Conservation (phyloP, 176 grass and related monocot genomes). For the Tuctoria greenei region DNA sequence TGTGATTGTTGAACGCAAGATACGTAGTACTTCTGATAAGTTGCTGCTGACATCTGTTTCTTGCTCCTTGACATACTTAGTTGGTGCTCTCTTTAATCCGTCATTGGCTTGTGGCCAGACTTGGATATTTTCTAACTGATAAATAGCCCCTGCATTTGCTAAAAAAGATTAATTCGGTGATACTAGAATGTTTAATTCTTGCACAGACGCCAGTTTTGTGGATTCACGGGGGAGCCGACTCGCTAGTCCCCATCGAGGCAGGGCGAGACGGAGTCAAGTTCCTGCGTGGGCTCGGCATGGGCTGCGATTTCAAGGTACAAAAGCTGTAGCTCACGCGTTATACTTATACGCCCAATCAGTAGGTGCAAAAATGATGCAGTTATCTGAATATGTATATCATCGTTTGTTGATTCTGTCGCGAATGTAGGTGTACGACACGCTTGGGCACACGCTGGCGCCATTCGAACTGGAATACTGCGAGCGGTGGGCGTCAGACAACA, state of each 20-base stretch:
- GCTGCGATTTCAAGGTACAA: slow-evolving; percentile 38
- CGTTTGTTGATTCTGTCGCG: not conserved
- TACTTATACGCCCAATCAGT: not conserved
- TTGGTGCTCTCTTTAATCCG: not conserved
- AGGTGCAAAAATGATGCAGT: not conserved
- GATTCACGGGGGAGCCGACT: slow-evolving; percentile 36
- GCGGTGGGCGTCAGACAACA: slow-evolving; percentile 3
- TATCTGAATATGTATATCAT: not conserved
- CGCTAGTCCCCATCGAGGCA: slow-evolving; percentile 24
- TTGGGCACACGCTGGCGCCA: slow-evolving; percentile 31
- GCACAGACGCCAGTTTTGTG: slow-evolving; percentile 43
- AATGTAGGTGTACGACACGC: slow-evolving; percentile 23
- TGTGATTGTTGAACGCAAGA: not conserved
- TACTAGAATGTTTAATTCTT: not conserved
- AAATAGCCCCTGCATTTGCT: not conserved
- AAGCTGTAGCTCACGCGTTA: no score
- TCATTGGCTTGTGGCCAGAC: not conserved
- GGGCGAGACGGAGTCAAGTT: slow-evolving; percentile 32
- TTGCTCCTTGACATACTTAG: not conserved
- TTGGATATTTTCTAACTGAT: not conserved
- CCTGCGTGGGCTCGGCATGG: slow-evolving; percentile 20
- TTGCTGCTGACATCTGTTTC: not conserved
- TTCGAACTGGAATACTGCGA: slow-evolving; percentile 34
- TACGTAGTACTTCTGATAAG: not conserved
- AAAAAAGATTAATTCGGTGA: not conserved